Base-by-base conservation (phyloP, 2,329 filamentous ascomycete genomes). In the Davidsoniella eucalypti region DNA sequence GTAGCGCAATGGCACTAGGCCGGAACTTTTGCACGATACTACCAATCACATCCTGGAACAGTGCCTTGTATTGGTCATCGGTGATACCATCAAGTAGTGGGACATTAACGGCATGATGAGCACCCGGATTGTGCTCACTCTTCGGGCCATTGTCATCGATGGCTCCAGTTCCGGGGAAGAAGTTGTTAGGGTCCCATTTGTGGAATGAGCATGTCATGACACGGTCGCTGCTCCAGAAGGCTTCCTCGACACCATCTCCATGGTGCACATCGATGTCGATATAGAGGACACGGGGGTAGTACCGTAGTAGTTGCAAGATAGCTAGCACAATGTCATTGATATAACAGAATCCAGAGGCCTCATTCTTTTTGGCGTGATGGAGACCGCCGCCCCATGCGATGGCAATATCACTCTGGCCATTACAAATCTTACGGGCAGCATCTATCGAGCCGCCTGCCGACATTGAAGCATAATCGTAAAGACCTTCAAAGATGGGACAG, bases 251-350 rank as follows among this genome's bases (percentile, higher is more conserved):
- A 47, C 87, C 87, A 61, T 94, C 87, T 54, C 87, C 87, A 56
- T 94, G 87, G 61, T 94, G 87, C 1, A 94, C 86, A 61, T 94
- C 87, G 57, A 94, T 93, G 61, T 94, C 87, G 58, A 96, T 88
- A 65, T 96, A 95, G 52, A 96, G 72, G 6, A 96, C 88, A 45
- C 88, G 82, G 14, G 87, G 80, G 58, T 88, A 78, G 60, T 82
- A 76, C 26, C 84, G 81, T 14, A 96, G 71, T 8, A 98, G 75
- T 62, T 95, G 84, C 37, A 96, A 74, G 58, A 95, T 92, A 36
- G 84, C 87, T 44, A 98, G 75, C 52, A 96, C 92, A 59, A 96
- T 96, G 65, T 98, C 92, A 64, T 98, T 98, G 67, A 96, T 87
- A 67, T 98, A 98, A 69, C 92, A 98, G 65, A 98, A 98, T 0